A percentile compares a stretch with the other conserved stretches of the same genome.
Conservation (phyloP, 179 eudicot species). For the Heliamphora pulchella region DNA sequence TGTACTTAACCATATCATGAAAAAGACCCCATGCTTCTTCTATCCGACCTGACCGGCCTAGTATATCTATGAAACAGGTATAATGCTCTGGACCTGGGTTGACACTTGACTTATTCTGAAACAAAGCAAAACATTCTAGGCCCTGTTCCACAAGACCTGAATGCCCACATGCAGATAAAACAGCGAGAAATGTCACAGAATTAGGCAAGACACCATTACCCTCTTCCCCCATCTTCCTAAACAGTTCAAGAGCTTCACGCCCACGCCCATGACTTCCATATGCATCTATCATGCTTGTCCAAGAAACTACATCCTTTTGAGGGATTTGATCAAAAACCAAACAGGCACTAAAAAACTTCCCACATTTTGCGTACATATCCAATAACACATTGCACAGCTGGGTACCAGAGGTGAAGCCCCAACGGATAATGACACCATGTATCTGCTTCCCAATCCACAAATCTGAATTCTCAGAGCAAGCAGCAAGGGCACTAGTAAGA, state of each 20-base stretch:
- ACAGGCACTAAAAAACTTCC: conserved; percentile 24
- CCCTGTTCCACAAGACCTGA: conserved; percentile 34
- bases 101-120: conserved; percentile 21
- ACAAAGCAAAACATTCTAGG: conserved; percentile 22
- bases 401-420: conserved; percentile 21
- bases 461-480: conserved; percentile 29
- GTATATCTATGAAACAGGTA: conserved; percentile 34
- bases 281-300: conserved; percentile 39
- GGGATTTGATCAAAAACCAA: conserved; percentile 26
- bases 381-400: conserved; percentile 26
- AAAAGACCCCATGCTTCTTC: conserved; percentile 27
- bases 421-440: conserved; percentile 29
- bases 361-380: conserved; percentile 37
- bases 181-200: conserved; percentile 33
- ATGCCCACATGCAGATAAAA: conserved; percentile 45
- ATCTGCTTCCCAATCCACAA: conserved; percentile 38
- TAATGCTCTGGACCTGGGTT: conserved; percentile 30
- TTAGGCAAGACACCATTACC: conserved; percentile 24
- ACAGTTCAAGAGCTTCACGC: conserved; percentile 28
- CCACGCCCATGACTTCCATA: conserved; percentile 43
- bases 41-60: conserved; percentile 34
- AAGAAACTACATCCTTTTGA: conserved; percentile 31
- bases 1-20: conserved; percentile 23
- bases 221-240: conserved; percentile 27
- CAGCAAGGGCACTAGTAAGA: conserved; percentile 27